Base-by-base conservation (phyloP, 768 basidiomycete genomes). In the Termitomyces sp. region DNA sequence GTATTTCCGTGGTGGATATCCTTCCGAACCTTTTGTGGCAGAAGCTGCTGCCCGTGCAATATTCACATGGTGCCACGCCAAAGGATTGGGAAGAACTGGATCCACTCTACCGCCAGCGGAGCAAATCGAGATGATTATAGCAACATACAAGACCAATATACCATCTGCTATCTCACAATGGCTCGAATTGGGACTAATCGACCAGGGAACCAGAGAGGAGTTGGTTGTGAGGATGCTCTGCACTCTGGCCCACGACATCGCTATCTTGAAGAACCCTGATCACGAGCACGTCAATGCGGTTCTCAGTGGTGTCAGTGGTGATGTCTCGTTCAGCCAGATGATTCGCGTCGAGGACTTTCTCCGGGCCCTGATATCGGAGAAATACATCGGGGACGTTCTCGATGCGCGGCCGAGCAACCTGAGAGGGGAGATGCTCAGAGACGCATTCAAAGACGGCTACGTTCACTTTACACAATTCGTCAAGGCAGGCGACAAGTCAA, bases 341-440 rank as follows among this genome's bases (percentile, higher is more conserved):
- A 10, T 60, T 34, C 52, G 34, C 15, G 42, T 60, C 52, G 20
- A 47, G 4, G 52, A 60, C 46, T 60, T 54, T 25, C 43, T 60
- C 11, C 11, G 15, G 6, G 38, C 31, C n/a, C 51, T 60, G 10
- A 34, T 60, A 17, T 12, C 42, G 2, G 34, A 47, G 29, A 29
- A 49, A 4, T 12, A 48, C 31, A 37, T 55, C n/a, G 36, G 38
- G n/a, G 45, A n/a, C 2, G 20, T 20, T 20, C 20, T 20, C 20
- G 20, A 20, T 20, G 20, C 20, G 20, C 20, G 20, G 20, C 20
- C 20, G 20, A 20, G 20, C 20, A 20, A 20, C 20, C 20, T 20
- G 20, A 20, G 20, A 20, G 20, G 20, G 20, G 20, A 20, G 20
- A 20, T 20, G 20, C 20, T 20, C 1, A 20, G 20, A 20, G 20